Base-by-base conservation (phyloP, 2,329 filamentous ascomycete genomes). In the Ophiostoma sp. region DNA sequence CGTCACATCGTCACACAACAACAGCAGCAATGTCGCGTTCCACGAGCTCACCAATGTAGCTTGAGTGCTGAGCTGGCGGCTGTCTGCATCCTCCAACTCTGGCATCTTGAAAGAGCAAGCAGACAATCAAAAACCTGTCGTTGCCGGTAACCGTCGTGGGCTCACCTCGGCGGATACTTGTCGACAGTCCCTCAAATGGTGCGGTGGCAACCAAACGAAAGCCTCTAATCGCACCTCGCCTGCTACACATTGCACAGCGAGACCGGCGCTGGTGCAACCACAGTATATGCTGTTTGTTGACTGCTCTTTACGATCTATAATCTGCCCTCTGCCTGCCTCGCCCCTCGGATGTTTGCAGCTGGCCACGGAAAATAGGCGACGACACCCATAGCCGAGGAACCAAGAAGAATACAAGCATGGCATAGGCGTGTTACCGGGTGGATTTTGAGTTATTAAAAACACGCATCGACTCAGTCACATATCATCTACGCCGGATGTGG, bases 301-400 rank as follows among this genome's bases (percentile, higher is more conserved):
- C 8, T 23, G 15, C 48, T 10, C 44, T 48, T 20, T 54, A 48
- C 44, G 15, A 13, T 57, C 2, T 7, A 8, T 27, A 7, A 7
- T n/a, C n/a, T 13, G 10, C 23, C 11, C 23, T 11, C 8, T 27
- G 8, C 23, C 52, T 57, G 17, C 17, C 48, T 57, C n/a, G 52
- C 52, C 23, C 23, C 52, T 57, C n/a, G 52, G 52, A 7, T 20
- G 27, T 62, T 27, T 62, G 57, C 57, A 17, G 27, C 27, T 62
- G 57, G 57, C 57, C 57, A 62, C 57, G 57, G 57, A 35, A 33
- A 62, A 33, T 20, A 27, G 57, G 35, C 57, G n/a, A 54, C 20
- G 57, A 35, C 57, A 27, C 23, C 48, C 20, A 27, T 54, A 31
- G 54, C n/a, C 54, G 54, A 60, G 54, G 54, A 60, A 60, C 27